Evolutionary conservation across 163 green algal species (phyloP).

Genomic region (Prototheca wickerhamii): DNA sequence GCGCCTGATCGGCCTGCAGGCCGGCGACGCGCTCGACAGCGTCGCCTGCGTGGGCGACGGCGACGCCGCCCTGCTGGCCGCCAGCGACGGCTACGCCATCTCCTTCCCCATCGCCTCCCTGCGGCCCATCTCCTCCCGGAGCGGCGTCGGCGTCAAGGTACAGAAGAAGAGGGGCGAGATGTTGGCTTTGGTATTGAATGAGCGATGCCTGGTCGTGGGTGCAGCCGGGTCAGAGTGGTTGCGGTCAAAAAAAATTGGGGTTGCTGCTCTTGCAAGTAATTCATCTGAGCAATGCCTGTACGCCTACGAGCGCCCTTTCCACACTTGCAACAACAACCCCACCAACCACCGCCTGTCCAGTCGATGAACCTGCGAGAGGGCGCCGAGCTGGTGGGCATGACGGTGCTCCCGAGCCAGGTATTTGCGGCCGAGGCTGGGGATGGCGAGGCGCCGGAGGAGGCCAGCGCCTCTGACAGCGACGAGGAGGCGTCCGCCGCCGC

Average conservation of each 20-base stretch:
- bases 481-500: not conserved
- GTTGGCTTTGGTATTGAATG: too few relatives aligned
- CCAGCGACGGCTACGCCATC: constrained; percentile 42
- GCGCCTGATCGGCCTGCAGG: constrained; percentile 33
- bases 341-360: constrained; percentile 9
- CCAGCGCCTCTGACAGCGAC: not conserved
- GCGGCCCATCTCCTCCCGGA: constrained; percentile 17
- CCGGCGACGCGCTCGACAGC: constrained; percentile 44
- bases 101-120: constrained; percentile 38
- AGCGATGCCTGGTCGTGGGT: too few relatives aligned
- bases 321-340: not conserved
- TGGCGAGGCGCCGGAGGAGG: constrained; percentile 1
- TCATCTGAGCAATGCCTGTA: not conserved
- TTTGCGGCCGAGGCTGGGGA: not conserved
- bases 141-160: constrained; percentile 7
- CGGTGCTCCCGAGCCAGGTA: constrained; percentile 27
- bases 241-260: not conserved
- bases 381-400: constrained; percentile 46
- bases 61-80: constrained; percentile 51
- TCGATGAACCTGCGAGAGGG: constrained; percentile 34
- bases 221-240: too few relatives aligned
- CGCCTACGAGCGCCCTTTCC: not conserved
- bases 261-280: not conserved
- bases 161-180: too few relatives aligned
- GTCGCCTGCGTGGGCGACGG: constrained; percentile 34